phyloP scores from a whole-genome alignment of 1,284 basidiomycete genomes.

The Ceratobasidium sp. region DNA sequence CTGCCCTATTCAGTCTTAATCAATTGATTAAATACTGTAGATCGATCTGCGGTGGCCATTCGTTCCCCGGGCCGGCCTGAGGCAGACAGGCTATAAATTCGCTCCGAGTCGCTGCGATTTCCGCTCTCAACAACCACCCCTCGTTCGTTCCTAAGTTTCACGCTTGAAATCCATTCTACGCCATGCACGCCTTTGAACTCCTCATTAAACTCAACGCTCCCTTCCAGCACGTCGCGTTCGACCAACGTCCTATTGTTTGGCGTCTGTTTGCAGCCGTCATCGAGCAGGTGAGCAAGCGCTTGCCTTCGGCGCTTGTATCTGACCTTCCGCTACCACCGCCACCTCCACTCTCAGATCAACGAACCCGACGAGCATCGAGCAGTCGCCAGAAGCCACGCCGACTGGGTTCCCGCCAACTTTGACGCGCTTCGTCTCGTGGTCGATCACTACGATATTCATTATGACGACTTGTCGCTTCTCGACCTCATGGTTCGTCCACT shows the following conservation, averaged over 20 bases:
- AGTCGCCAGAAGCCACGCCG: background rate
- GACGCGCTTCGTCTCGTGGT: slow-evolving; percentile 3
- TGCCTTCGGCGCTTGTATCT: background rate
- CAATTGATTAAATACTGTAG: too few relatives aligned
- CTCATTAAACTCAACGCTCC: slow-evolving; percentile 22
- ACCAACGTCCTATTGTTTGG: slow-evolving; percentile 11
- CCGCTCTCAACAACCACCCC: background rate
- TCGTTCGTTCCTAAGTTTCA: too few relatives aligned
- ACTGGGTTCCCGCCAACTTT: slow-evolving; percentile 14
- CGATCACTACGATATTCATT: slow-evolving; percentile 1
- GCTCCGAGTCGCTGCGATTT: background rate
- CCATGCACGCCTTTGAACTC: slow-evolving; percentile 24
- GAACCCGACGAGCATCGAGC: background rate
- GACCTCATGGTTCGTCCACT: background rate
- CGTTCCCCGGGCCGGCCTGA: too few relatives aligned
- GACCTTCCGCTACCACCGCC: background rate
- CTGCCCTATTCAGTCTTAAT: too few relatives aligned
- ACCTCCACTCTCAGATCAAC: background rate
- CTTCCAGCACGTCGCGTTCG: slow-evolving; percentile 2
- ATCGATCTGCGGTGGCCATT: too few relatives aligned
- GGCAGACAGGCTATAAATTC: background rate
- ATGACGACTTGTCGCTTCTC: slow-evolving; percentile 17
- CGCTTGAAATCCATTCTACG: background rate
- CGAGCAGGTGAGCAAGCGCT: slow-evolving; percentile 11
- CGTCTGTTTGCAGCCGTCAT: background rate